phyloP scores from a whole-genome alignment of 2,329 filamentous ascomycete species.

The Aspergillus sp. region DNA sequence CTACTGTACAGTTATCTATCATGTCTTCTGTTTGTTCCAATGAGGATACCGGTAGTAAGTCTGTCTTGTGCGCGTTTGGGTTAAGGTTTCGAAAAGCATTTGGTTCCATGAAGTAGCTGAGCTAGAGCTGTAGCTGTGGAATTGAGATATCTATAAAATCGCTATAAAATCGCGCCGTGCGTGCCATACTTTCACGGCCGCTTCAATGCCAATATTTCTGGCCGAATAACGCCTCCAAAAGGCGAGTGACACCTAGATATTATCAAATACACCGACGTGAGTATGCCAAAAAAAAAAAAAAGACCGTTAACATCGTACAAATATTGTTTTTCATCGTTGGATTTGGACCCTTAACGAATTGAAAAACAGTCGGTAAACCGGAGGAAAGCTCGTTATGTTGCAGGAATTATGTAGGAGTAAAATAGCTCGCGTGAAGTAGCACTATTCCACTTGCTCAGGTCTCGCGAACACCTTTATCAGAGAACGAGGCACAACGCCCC shows the following conservation, averaged over 20 bases:
- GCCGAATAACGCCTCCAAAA: neutral
- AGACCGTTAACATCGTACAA: neutral
- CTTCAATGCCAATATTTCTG: neutral
- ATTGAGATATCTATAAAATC: neutral
- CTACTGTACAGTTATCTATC: neutral
- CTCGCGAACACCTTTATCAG: neutral
- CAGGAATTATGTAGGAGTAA: too few species aligned
- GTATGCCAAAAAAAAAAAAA: neutral
- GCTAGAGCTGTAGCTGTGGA: neutral
- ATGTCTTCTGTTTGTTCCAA: neutral
- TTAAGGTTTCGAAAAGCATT: neutral
- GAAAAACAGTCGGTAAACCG: neutral
- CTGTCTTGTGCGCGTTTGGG: neutral
- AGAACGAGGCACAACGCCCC: neutral
- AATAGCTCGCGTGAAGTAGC: neutral
- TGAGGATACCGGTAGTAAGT: constrained; percentile 3
- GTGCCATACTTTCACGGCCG: neutral
- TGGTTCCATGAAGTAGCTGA: neutral
- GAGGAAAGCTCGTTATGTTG: neutral
- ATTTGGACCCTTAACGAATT: neutral
- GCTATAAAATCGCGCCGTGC: neutral
- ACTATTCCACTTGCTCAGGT: too few species aligned
- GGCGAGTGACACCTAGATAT: neutral
- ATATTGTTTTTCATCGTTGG: neutral
- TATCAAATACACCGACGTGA: neutral